Evolutionary conservation across 2,329 filamentous ascomycete species (phyloP).

Genomic region (Colletotrichum zoysiae): DNA sequence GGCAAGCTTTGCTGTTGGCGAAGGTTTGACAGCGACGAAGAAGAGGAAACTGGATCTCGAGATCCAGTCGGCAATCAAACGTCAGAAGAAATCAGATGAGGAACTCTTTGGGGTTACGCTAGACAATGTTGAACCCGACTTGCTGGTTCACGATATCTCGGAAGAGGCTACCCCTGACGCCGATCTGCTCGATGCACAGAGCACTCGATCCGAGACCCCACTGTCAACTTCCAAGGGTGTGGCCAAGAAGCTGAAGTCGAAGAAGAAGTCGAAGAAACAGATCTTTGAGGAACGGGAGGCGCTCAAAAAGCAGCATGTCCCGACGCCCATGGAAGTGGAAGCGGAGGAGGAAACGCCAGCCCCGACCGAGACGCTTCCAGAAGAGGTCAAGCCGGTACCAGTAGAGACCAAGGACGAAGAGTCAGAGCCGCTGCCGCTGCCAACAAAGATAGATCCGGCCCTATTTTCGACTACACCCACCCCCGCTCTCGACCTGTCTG

Average conservation of each 20-base stretch:
- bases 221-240: constrained; percentile 60
- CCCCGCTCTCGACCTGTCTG: constrained; percentile 60
- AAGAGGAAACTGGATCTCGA: constrained; percentile 83
- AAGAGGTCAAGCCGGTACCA: constrained; percentile 51
- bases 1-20: constrained; percentile 75
- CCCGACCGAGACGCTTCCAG: constrained; percentile 48
- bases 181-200: constrained; percentile 59
- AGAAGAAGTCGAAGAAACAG: constrained; percentile 85
- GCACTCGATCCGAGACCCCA: constrained; percentile 62
- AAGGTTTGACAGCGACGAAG: constrained; percentile 63
- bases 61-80: constrained; percentile 78
- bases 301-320: constrained; percentile 67
- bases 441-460: constrained; percentile 55
- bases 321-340: constrained; percentile 50
- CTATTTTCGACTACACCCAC: constrained; percentile 64
- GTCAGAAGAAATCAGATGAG: constrained; percentile 84
- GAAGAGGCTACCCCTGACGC: constrained; percentile 65
- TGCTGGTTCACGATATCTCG: constrained; percentile 60
- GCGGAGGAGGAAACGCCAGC: constrained; percentile 41
- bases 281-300: constrained; percentile 76
- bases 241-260: constrained; percentile 72
- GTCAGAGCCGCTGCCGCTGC: constrained; percentile 43
- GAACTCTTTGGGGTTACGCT: constrained; percentile 78
- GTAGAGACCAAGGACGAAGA: constrained; percentile 52
- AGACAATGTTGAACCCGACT: constrained; percentile 64